Conservation (phyloP, 164 flowering plant species). For the Liquidambar formosana region DNA sequence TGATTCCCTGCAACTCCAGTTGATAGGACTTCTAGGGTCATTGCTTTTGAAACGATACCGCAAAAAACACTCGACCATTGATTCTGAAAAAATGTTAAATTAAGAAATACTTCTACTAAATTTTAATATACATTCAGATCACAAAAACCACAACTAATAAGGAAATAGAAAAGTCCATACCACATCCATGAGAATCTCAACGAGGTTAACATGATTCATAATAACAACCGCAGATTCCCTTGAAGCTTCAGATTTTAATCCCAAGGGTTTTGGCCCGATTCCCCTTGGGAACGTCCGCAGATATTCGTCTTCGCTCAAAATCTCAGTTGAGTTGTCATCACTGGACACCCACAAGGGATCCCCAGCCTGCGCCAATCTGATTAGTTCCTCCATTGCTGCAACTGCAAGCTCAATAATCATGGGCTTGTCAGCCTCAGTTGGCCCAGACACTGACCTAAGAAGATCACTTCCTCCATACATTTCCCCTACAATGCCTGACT, state of each 20-base stretch:
- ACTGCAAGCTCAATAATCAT: constrained; percentile 71
- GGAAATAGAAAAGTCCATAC: constrained; percentile 28
- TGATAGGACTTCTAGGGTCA: constrained; percentile 73
- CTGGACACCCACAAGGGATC: constrained; percentile 57
- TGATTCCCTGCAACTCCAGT: constrained; percentile 90
- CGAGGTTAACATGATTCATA: constrained; percentile 69
- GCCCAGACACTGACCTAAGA: constrained; percentile 41
- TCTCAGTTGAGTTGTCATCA: constrained; percentile 24
- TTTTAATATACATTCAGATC: too few relatives aligned
- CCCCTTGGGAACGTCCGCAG: constrained; percentile 62
- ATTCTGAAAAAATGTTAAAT: constrained; percentile 41
- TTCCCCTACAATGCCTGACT: constrained; percentile 46
- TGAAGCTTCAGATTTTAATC: constrained; percentile 69
- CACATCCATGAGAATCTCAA: constrained; percentile 88
- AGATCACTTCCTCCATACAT: constrained; percentile 55
- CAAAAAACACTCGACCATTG: constrained; percentile 76
- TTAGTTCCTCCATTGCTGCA: constrained; percentile 76
- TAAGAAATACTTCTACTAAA: neutral
- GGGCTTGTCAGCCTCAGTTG: constrained; percentile 62
- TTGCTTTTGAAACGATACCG: constrained; percentile 74
- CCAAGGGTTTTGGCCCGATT: constrained; percentile 67
- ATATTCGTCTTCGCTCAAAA: constrained; percentile 58
- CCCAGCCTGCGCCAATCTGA: constrained; percentile 56
- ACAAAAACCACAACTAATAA: neutral
- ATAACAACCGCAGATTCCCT: constrained; percentile 65